A percentile compares a stretch with the other conserved stretches of the same genome.
Conservation (phyloP, 306 rosid genomes). For the Vachellia collinsii region DNA sequence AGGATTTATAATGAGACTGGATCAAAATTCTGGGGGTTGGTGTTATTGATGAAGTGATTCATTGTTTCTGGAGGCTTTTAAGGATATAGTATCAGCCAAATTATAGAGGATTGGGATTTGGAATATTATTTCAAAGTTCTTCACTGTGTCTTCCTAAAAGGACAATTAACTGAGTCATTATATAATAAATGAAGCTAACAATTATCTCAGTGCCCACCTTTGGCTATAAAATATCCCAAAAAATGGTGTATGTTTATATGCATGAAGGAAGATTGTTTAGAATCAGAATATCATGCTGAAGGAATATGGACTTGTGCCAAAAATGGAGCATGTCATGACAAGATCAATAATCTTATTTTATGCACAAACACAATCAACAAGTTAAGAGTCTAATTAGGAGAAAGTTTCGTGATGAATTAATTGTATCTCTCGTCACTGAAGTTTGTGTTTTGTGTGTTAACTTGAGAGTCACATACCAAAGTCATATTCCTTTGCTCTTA, state of each 20-base stretch:
- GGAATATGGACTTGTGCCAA: background rate
- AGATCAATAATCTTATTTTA: background rate
- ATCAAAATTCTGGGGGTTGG: background rate
- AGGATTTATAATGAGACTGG: too few relatives aligned
- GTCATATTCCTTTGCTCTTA: too few relatives aligned
- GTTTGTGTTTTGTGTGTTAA: too few relatives aligned
- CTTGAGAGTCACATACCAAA: too few relatives aligned
- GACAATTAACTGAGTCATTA: background rate
- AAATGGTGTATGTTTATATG: background rate
- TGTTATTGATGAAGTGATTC: background rate
- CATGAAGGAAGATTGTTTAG: background rate
- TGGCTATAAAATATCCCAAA: background rate
- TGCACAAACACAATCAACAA: background rate
- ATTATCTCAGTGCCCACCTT: background rate
- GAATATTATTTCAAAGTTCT: background rate
- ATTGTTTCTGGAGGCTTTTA: background rate
- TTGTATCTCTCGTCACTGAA: background rate
- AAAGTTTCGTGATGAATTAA: background rate
- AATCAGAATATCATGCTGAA: too few relatives aligned
- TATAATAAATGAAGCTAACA: background rate
- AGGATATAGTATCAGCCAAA: background rate
- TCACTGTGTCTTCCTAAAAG: background rate
- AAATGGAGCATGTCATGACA: background rate
- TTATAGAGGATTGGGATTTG: background rate
- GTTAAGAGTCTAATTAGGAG: background rate